These are phyloP conservation scores for Podospora bellae-mahoneyi DNA, from an alignment of 495 filamentous ascomycete species.

Conservation along the genomic window DNA sequence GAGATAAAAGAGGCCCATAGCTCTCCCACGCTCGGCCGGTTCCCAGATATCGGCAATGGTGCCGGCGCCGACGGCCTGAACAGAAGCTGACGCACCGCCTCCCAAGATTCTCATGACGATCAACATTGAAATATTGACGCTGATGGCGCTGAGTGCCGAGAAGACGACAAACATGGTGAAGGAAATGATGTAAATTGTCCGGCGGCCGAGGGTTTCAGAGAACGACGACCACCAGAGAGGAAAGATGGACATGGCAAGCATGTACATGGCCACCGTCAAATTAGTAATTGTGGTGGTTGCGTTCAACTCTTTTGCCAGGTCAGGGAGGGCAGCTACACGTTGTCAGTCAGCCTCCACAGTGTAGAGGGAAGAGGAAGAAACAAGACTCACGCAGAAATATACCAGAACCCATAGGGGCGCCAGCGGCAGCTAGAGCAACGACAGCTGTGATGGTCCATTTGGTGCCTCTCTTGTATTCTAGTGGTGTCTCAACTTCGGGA, in stretches of 20 bases:
- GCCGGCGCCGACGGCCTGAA: conserved; percentile 89
- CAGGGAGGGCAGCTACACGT: conserved; percentile 61
- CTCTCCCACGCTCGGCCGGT: conserved; percentile 68
- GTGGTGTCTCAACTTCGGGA: conserved; percentile 76
- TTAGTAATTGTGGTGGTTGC: conserved; percentile 72
- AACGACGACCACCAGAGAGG: conserved; percentile 92
- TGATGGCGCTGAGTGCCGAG: conserved; percentile 67
- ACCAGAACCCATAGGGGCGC: conserved; percentile 79
- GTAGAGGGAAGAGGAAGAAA: conserved; percentile 2
- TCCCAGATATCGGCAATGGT: conserved; percentile 95
- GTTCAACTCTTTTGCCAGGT: conserved; percentile 63
- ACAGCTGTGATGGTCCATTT: conserved; percentile 88
- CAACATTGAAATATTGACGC: conserved; percentile 76
- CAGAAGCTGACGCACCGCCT: conserved; percentile 80
- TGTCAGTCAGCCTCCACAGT: not conserved
- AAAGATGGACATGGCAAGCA: conserved; percentile 87
- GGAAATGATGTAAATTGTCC: conserved; percentile 80
- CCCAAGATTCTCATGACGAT: conserved; percentile 78
- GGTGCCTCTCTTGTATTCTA: conserved; percentile 62
- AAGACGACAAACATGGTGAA: conserved; percentile 80
- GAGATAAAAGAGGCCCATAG: conserved; percentile 93
- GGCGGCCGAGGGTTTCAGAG: conserved; percentile 75
- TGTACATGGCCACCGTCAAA: conserved; percentile 79
- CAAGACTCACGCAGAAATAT: conserved; percentile 73
- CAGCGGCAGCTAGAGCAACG: conserved; percentile 69